phyloP scores from a whole-genome alignment of 1,284 basidiomycete genomes.

The Cystobasidium slooffiae region DNA sequence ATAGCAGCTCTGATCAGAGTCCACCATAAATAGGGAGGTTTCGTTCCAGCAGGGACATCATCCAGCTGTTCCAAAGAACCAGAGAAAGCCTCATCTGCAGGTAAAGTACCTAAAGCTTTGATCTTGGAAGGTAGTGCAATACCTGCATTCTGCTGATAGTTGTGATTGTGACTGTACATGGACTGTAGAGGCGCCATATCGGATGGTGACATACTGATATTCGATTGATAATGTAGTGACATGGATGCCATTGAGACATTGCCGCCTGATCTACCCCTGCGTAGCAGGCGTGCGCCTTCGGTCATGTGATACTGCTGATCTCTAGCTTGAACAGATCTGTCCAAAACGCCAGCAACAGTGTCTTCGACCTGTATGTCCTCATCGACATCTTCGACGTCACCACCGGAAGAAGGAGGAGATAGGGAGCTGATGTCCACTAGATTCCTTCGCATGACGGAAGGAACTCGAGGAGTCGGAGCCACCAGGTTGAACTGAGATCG shows the following conservation, averaged over 20 bases:
- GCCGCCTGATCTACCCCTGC: constrained; percentile 1
- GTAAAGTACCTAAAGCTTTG: constrained; percentile 36
- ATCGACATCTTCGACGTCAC: background rate
- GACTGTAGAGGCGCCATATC: no score
- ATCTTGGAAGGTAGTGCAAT: constrained; percentile 19
- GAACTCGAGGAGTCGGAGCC: constrained; percentile 2
- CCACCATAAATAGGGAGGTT: constrained; percentile 42
- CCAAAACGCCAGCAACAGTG: background rate
- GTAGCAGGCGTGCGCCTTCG: background rate
- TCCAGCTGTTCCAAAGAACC: constrained; percentile 29
- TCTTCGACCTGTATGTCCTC: background rate
- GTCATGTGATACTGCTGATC: background rate
- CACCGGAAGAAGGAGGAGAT: constrained; percentile 1
- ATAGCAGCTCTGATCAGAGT: constrained; percentile 39
- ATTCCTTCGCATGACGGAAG: background rate
- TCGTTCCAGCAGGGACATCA: constrained; percentile 9
- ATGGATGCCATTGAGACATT: background rate
- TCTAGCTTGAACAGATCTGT: background rate
- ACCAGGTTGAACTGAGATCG: background rate
- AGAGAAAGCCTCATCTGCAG: constrained; percentile 41
- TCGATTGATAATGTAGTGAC: background rate
- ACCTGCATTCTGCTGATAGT: background rate
- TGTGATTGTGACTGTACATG: background rate
- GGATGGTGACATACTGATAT: background rate
- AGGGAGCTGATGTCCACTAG: background rate